phyloP scores from a whole-genome alignment of 352 stramenopile genomes.

The Plasmopara muralis region DNA sequence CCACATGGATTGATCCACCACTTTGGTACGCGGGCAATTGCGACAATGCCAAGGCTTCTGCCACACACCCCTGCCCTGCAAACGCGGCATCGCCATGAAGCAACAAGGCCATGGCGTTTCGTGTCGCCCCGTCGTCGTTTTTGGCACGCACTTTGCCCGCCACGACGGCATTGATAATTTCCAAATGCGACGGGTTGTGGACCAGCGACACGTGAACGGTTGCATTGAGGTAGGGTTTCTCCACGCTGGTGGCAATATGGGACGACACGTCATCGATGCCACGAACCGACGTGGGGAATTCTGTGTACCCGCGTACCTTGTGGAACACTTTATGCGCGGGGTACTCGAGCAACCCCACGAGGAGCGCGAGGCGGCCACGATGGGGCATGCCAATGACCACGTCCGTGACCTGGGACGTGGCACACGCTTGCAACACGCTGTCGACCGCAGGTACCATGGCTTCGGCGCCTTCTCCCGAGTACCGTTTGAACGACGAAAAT shows the following conservation, averaged over 20 bases:
- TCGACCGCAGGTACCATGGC: slow-evolving; percentile 73
- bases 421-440: slow-evolving; percentile 55
- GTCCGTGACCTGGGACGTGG: slow-evolving; percentile 42
- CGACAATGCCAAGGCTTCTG: slow-evolving; percentile 65
- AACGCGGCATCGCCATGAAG: slow-evolving; percentile 87
- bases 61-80: slow-evolving; percentile 77
- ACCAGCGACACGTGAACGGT: slow-evolving; percentile 80
- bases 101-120: slow-evolving; percentile 65
- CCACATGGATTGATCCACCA: slow-evolving; percentile 73
- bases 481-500: slow-evolving; percentile 83
- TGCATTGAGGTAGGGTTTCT: slow-evolving; percentile 53
- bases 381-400: slow-evolving; percentile 87
- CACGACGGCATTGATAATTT: slow-evolving; percentile 85
- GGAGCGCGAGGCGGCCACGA: slow-evolving; percentile 67
- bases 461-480: slow-evolving; percentile 80
- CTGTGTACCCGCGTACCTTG: slow-evolving; percentile 70
- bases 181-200: slow-evolving; percentile 83
- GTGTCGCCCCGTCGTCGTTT: slow-evolving; percentile 42
- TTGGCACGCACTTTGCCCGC: slow-evolving; percentile 82
- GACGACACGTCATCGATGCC: slow-evolving; percentile 82
- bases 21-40: slow-evolving; percentile 75
- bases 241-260: slow-evolving; percentile 72
- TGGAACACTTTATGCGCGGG: slow-evolving; percentile 77
- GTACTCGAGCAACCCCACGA: slow-evolving; percentile 74
- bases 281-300: slow-evolving; percentile 52